phyloP scores from a whole-genome alignment of 2,329 filamentous ascomycete species.

The Paramyrothecium roridum region DNA sequence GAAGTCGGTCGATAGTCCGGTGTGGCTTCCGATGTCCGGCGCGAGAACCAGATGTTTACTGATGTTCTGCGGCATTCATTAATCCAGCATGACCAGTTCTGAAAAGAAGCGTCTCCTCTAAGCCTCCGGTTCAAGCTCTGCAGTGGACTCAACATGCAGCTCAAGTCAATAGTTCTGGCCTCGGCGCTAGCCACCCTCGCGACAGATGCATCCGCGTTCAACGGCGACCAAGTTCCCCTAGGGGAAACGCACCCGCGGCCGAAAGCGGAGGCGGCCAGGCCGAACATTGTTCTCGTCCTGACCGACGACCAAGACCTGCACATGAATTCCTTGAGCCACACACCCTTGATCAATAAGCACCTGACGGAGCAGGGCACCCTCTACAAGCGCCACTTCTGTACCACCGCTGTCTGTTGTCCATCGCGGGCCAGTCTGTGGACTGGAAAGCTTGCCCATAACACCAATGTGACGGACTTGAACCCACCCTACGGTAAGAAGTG shows the following conservation, averaged over 20 bases:
- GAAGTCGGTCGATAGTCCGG: background rate
- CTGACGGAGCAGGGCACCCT: slow-evolving; percentile 54
- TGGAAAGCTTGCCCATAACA: slow-evolving; percentile 57
- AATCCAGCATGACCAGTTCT: too few relatives aligned
- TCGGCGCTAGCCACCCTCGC: background rate
- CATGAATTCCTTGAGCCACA: slow-evolving; percentile 57
- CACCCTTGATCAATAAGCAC: slow-evolving; percentile 51
- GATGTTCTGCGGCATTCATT: too few relatives aligned
- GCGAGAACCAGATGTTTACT: too few relatives aligned
- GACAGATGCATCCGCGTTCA: background rate
- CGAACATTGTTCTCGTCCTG: slow-evolving; percentile 63
- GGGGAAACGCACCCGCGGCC: background rate
- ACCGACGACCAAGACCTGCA: slow-evolving; percentile 66
- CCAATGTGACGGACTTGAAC: slow-evolving; percentile 54
- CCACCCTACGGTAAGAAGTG: slow-evolving; percentile 41
- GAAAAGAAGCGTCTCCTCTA: too few relatives aligned
- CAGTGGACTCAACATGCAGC: background rate
- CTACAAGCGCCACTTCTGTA: slow-evolving; percentile 61
- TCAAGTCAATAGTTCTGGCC: background rate
- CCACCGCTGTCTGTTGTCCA: slow-evolving; percentile 62
- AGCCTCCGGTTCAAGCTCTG: background rate
- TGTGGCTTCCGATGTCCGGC: background rate
- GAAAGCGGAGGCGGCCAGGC: slow-evolving; percentile 14
- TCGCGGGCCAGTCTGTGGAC: slow-evolving; percentile 60
- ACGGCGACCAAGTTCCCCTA: slow-evolving; percentile 4